Conservation (phyloP, 208 protist species). For the Leishmania arabica region DNA sequence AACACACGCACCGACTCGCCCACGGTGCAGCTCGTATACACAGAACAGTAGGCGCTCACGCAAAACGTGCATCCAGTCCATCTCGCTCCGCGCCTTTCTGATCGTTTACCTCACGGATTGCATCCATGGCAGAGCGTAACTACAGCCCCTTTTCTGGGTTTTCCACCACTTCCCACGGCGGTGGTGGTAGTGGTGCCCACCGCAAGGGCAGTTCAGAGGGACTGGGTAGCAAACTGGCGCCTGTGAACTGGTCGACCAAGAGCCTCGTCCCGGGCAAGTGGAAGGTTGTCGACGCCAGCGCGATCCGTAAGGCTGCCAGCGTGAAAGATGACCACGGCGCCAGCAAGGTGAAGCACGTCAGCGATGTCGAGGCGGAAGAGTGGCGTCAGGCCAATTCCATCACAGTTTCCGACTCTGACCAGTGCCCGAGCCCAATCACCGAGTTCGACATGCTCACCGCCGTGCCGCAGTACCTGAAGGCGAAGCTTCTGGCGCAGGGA, state of each 20-base stretch:
- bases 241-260: conserved; percentile 71
- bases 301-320: conserved; percentile 58
- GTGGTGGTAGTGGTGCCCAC: conserved; percentile 12
- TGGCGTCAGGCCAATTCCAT: conserved; percentile 74
- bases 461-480: conserved; percentile 74
- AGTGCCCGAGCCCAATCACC: conserved; percentile 64
- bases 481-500: conserved; percentile 77
- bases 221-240: conserved; percentile 50
- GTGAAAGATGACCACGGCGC: conserved; percentile 31
- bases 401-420: conserved; percentile 59
- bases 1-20: not conserved
- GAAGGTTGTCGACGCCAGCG: conserved; percentile 75
- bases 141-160: conserved; percentile 87
- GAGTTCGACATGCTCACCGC: conserved; percentile 65
- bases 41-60: not conserved
- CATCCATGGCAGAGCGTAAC: conserved; percentile 52
- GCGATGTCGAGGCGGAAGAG: conserved; percentile 51
- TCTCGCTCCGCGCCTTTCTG: not conserved
- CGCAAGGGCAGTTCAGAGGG: conserved; percentile 14
- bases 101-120: not conserved
- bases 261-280: conserved; percentile 71
- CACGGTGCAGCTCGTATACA: not conserved
- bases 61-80: not conserved
- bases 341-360: conserved; percentile 37
- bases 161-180: conserved; percentile 16